phyloP scores from a whole-genome alignment of 306 rosid species.

The Castanospermum australe region DNA sequence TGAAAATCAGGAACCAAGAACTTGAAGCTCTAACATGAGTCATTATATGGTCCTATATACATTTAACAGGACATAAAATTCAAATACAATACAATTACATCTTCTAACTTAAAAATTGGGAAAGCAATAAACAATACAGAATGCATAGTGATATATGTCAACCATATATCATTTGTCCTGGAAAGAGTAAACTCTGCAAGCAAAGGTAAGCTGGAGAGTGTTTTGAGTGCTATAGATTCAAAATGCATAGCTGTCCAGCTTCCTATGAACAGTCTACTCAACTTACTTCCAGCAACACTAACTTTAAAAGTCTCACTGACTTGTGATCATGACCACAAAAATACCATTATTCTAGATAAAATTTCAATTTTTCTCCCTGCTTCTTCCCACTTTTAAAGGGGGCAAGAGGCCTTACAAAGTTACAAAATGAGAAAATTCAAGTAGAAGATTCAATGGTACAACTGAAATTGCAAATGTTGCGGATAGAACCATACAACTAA shows the following conservation, averaged over 20 bases:
- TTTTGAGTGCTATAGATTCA: background rate
- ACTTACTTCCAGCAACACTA: background rate
- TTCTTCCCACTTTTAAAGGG: background rate
- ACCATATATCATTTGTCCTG: constrained; percentile 1
- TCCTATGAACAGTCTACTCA: background rate
- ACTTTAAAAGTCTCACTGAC: background rate
- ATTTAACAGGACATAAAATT: constrained; percentile 17
- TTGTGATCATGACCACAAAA: background rate
- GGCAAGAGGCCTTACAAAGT: background rate
- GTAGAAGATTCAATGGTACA: background rate
- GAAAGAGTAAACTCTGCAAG: constrained; percentile 10
- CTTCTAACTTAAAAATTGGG: background rate
- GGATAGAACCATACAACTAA: background rate
- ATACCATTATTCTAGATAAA: background rate
- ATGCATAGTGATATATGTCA: constrained; percentile 2
- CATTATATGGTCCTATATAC: background rate
- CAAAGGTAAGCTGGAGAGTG: background rate
- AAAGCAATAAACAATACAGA: constrained; percentile 1
- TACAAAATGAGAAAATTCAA: background rate
- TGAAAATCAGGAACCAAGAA: constrained; percentile 13
- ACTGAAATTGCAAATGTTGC: background rate
- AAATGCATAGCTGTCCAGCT: background rate
- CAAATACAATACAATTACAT: constrained; percentile 6
- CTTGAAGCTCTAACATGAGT: background rate
- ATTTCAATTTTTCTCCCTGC: background rate